Base-by-base conservation (phyloP, 2,329 filamentous ascomycete genomes). In the Hymenoscyphus occultus region DNA sequence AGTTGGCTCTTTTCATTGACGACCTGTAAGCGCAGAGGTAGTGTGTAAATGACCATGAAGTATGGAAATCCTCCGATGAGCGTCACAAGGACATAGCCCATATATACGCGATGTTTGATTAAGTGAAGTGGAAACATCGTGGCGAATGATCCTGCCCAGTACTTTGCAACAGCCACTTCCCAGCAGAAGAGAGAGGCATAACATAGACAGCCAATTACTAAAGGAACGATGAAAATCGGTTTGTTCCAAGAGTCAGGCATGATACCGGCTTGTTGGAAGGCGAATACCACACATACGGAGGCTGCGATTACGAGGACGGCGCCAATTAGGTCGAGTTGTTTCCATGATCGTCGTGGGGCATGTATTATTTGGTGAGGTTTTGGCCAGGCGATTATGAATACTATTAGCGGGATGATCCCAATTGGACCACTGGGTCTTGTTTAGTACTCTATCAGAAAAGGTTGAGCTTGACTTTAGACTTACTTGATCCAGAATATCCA, bases 1-100 rank as follows among this genome's bases (percentile, higher is more conserved):
- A 87, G 77, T 0, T 83, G 79, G 39, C 76, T 80, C 59, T 86
- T 80, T 5, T 77, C 77, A 67, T 86, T 83, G 61, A 87, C 81
- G 45, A 88, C 82, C 66, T 88, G 85, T 60, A 87, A 85, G 6
- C 84, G 78, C 68, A 88, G 83, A 0, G 86, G 86, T 4, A 89
- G 79, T 39, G 82, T 80, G 64, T 87, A 81, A 13, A 84, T 81
- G n/a, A 86, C 78, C 4, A 83, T 78, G 28, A 88, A 81, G 66
- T 86, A 87, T 0, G 82, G 78, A 61, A 84, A 86, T 1, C 85
- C 85, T 0, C 82, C 82, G 19, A 87, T 77, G 16, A 87, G 75
- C 2, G 84, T 86, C 32, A 84, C 83, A 0, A 64, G n/a, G 4
- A 67, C 61, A 39, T 65, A 62, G 1, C 67, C 64, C 51, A 70